Percentiles rank a stretch among this genome's conserved stretches.
Evolutionary conservation across 805 yeast species (phyloP).

Genomic region (Metschnikowia matae): DNA sequence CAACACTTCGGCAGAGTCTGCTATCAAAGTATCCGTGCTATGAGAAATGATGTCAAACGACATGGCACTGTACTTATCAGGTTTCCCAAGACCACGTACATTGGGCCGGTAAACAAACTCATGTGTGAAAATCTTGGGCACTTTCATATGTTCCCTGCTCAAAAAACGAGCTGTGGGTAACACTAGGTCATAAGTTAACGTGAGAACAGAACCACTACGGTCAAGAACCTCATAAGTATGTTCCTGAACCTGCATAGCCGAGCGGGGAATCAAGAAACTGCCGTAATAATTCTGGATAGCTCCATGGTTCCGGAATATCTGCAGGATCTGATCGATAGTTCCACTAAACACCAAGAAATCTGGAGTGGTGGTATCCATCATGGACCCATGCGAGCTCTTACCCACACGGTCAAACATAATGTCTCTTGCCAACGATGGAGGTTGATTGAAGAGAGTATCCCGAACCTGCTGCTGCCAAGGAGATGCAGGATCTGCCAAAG

Average conservation of each 20-base stretch:
- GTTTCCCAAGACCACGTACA: conserved; percentile 57
- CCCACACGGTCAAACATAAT: conserved; percentile 65
- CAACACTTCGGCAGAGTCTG: conserved; percentile 79
- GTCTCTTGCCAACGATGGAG: conserved; percentile 80
- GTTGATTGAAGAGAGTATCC: conserved; percentile 78
- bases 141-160: conserved; percentile 52
- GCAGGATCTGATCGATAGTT: conserved; percentile 56
- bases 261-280: conserved; percentile 68
- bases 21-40: conserved; percentile 19
- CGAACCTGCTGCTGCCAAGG: conserved; percentile 94
- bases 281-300: conserved; percentile 76
- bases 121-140: conserved; percentile 64
- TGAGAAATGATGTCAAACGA: conserved; percentile 77
- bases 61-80: conserved; percentile 72
- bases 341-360: conserved; percentile 58
- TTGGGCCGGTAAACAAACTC: conserved; percentile 78
- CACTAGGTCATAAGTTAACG: conserved; percentile 84
- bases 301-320: conserved; percentile 75
- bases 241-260: conserved; percentile 59
- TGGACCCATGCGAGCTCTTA: conserved; percentile 21
- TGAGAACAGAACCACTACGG: conserved; percentile 80
- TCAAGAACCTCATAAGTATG: conserved; percentile 79
- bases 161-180: conserved; percentile 84
- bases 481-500: conserved; percentile 83
- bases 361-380: conserved; percentile 24